Evolutionary conservation across 345 rosid species (phyloP), one percentile per base, ranked within the genome.

Genomic region (Corchorus olitorius): DNA sequence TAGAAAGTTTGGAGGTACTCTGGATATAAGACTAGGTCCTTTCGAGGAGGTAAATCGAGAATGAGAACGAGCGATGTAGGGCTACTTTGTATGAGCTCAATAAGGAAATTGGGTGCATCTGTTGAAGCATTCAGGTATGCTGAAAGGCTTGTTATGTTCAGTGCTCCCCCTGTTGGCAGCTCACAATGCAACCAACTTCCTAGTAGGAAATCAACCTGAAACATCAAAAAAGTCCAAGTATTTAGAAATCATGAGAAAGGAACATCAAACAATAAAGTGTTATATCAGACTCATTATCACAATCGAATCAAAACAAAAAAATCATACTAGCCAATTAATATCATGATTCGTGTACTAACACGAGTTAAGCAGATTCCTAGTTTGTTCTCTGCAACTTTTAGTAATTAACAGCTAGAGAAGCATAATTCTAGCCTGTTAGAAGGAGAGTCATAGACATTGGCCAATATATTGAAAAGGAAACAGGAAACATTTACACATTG

Each of bases 131-230:
- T 91, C 69, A 93, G 83, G 81, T 87, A 90, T 34, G 80, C 89
- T 35, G 93, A 89, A 62, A 93, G 86, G 84, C 91, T 93, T 63
- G 99, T 87, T 75, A 93, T 93, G 84, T 89, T 88, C 77, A 93
- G 83, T 19, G 87, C 87, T 77, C 77, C 89, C 1, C 99, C 98
- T 20, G 86, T 89, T 73, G 94, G 96, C 34, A 95, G 88, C 75
- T 87, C 79, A 75, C 88, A 82, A 74, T 90, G 91, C 65, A 95
- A 60, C 97, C 97, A 95, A 83, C 98, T 91, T 81, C 92, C 97
- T 79, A 93, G 68, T 65, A 92, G 78, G 84, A 93, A 87, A 88
- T 95, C 97, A 50, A 93, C 88, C 99, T 95, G 89, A 9, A 27
- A 54, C 22, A 63, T 16, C 43, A 8, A 1, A 15, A 65, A 69